phyloP scores from a whole-genome alignment of 805 yeast genomes.

The Yamadazyma nakazawae region DNA sequence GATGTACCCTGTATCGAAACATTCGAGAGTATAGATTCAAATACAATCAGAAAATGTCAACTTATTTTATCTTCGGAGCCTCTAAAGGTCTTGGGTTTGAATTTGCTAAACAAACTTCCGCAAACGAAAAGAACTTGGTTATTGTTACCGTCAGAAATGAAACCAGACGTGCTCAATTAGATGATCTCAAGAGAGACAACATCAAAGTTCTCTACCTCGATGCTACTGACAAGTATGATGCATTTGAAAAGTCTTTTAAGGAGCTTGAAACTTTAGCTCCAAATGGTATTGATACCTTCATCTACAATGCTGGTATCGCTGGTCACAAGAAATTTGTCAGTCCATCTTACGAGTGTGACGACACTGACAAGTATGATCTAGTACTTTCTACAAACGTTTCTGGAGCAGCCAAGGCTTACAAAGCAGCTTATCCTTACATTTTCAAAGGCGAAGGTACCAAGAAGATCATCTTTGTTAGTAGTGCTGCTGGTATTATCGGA shows the following conservation, averaged over 20 bases:
- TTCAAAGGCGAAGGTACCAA: constrained; percentile 7
- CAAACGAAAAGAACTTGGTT: constrained; percentile 28
- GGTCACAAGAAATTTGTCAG: background rate
- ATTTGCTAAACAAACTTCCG: constrained; percentile 21
- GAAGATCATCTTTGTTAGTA: constrained; percentile 24
- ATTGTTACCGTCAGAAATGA: constrained; percentile 37
- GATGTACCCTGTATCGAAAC: too few species aligned
- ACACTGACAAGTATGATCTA: constrained; percentile 6
- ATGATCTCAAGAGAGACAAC: constrained; percentile 3
- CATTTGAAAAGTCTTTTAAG: constrained; percentile 8
- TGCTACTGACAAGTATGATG: background rate
- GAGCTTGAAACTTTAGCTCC: constrained; percentile 9
- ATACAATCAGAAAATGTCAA: too few species aligned
- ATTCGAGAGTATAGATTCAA: too few species aligned
- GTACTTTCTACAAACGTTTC: constrained; percentile 8
- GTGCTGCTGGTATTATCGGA: constrained; percentile 13
- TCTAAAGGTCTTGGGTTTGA: constrained; percentile 40
- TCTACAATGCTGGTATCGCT: constrained; percentile 31
- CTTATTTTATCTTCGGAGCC: constrained; percentile 31
- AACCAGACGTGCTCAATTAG: constrained; percentile 11
- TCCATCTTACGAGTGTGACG: background rate
- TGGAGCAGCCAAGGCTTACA: constrained; percentile 12
- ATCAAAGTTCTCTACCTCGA: constrained; percentile 9
- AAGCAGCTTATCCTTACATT: constrained; percentile 10
- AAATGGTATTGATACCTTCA: constrained; percentile 26